phyloP scores from a whole-genome alignment of 805 yeast species.

The Jamesozyma piceae region DNA sequence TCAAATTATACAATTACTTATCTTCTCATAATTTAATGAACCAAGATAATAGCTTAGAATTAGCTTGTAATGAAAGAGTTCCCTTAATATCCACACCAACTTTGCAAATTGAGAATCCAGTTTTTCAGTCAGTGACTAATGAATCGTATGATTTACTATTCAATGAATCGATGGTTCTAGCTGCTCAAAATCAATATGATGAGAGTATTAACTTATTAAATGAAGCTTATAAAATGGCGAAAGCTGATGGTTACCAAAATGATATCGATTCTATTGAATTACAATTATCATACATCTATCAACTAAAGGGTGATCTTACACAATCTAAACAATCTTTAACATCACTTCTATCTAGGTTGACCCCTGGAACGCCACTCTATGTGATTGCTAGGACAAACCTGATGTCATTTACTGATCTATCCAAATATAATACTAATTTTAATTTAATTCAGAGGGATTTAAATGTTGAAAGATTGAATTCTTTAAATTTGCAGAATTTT shows the following conservation, averaged over 20 bases:
- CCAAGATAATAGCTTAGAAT: slow-evolving; percentile 40
- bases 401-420: slow-evolving; percentile 21
- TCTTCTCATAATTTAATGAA: slow-evolving; percentile 29
- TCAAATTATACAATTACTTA: slow-evolving; percentile 42
- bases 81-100: slow-evolving; percentile 41
- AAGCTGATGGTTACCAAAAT: slow-evolving; percentile 32
- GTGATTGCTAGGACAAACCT: slow-evolving; percentile 28
- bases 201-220: slow-evolving; percentile 37
- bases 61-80: slow-evolving; percentile 62
- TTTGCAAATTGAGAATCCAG: slow-evolving; percentile 1
- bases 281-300: slow-evolving; percentile 50
- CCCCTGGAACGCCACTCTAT: slow-evolving; percentile 22
- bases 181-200: slow-evolving; percentile 35
- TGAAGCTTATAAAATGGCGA: slow-evolving; percentile 37
- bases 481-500: slow-evolving; percentile 16
- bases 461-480: slow-evolving; percentile 19
- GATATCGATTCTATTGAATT: slow-evolving; percentile 55
- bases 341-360: slow-evolving; percentile 19
- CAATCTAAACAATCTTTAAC: slow-evolving; percentile 34
- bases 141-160: slow-evolving; percentile 52
- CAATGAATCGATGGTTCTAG: slow-evolving; percentile 51
- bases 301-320: slow-evolving; percentile 31
- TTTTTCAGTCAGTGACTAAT: slow-evolving; percentile 8
- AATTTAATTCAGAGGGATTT: slow-evolving; percentile 30
- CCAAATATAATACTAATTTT: slow-evolving; percentile 25